Conservation (phyloP, 2,329 filamentous ascomycete genomes). For the Penicillium sp. region DNA sequence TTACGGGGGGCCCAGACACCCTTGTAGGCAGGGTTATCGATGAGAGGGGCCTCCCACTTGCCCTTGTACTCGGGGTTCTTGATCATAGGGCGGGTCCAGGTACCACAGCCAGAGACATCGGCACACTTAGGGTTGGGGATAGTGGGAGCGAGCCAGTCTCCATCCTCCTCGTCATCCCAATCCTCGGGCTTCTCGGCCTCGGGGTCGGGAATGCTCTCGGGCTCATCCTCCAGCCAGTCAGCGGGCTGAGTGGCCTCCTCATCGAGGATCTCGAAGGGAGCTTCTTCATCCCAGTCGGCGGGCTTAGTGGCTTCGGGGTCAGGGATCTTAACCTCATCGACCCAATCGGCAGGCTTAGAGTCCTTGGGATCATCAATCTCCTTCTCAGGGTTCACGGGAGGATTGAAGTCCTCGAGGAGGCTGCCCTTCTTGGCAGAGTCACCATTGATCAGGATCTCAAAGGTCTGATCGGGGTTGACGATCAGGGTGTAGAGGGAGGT, state of each 20-base stretch:
- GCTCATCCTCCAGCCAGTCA: conserved; percentile 93
- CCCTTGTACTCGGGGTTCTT: conserved; percentile 98
- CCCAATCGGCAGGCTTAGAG: conserved; percentile 92
- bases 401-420: conserved; percentile 89
- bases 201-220: conserved; percentile 78
- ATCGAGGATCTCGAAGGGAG: conserved; percentile 92
- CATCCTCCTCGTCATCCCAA: conserved; percentile 99
- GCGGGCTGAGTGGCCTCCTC: conserved; percentile 87
- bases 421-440: conserved; percentile 83
- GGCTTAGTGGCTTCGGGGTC: conserved; percentile 95
- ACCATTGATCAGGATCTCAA: conserved; percentile 86
- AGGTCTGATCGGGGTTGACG: conserved; percentile 94
- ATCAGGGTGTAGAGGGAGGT: conserved; percentile 95
- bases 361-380: conserved; percentile 96
- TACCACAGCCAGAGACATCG: conserved; percentile 88
- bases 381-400: conserved; percentile 86
- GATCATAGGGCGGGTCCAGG: conserved; percentile 87
- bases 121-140: conserved; percentile 95
- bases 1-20: conserved; percentile 90
- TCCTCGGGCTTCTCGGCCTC: conserved; percentile 97
- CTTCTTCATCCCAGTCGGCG: conserved; percentile 98
- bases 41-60: conserved; percentile 89
- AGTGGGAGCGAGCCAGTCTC: conserved; percentile 89
- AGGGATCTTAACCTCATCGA: conserved; percentile 85
- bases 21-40: conserved; percentile 99